These are phyloP conservation scores for Onygenales sp. DNA, from an alignment of 2,329 filamentous ascomycete species.

Conservation along the genomic window DNA sequence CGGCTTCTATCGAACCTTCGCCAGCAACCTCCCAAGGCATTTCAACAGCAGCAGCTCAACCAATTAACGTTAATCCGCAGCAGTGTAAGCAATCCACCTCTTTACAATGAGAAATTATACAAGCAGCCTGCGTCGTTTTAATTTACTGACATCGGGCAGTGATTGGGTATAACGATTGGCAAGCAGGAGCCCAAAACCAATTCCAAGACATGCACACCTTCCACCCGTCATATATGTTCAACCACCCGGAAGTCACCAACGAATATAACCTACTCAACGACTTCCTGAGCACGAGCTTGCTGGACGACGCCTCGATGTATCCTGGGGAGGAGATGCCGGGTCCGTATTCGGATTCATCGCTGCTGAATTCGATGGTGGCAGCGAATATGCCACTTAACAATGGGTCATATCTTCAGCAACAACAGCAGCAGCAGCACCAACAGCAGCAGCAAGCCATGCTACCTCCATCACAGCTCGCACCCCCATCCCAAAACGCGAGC, in stretches of 20 bases:
- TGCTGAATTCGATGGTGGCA: slow-evolving; percentile 34
- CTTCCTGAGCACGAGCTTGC: slow-evolving; percentile 82
- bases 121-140: slow-evolving; percentile 11
- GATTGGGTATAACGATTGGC: slow-evolving; percentile 74
- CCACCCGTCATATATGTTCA: slow-evolving; percentile 92
- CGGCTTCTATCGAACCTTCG: slow-evolving; percentile 36
- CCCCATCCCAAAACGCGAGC: slow-evolving; percentile 21
- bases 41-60: slow-evolving; percentile 57
- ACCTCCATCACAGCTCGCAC: slow-evolving; percentile 13
- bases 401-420: slow-evolving; percentile 21
- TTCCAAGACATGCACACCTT: slow-evolving; percentile 93
- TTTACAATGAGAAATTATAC: slow-evolving; percentile 2
- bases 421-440: slow-evolving; percentile 25
- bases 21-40: slow-evolving; percentile 56
- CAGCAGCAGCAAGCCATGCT: slow-evolving; percentile 22
- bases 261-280: slow-evolving; percentile 97
- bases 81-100: slow-evolving; percentile 53
- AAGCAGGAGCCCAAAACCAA: slow-evolving; percentile 62
- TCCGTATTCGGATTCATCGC: slow-evolving; percentile 50
- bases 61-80: slow-evolving; percentile 56
- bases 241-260: slow-evolving; percentile 84
- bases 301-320: slow-evolving; percentile 70
- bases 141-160: slow-evolving; percentile 43
- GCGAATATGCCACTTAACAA: slow-evolving; percentile 10
- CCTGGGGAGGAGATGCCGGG: slow-evolving; percentile 56